Evolutionary conservation across 805 yeast genomes (phyloP).

Genomic region (Candida adriatica): DNA sequence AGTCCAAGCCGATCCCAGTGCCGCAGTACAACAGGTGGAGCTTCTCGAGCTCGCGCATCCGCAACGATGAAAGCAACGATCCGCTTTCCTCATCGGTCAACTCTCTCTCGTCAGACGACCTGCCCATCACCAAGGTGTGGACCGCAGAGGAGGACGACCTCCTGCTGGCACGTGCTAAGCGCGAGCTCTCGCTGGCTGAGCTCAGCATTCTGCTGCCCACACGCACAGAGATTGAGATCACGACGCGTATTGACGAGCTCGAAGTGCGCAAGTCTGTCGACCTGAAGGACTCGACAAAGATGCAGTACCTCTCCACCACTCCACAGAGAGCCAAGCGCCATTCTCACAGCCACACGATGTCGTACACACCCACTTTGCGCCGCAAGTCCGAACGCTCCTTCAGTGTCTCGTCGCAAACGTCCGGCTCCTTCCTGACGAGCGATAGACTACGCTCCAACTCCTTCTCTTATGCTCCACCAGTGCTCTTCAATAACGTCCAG

Average conservation of each 20-base stretch:
- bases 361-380: conserved; percentile 2
- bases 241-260: conserved; percentile 48
- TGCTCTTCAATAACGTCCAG: conserved; percentile 8
- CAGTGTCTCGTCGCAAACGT: conserved; percentile 8
- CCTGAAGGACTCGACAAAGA: conserved; percentile 4
- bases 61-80: conserved; percentile 5
- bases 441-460: conserved; percentile 7
- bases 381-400: conserved; percentile 9
- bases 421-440: conserved; percentile 1
- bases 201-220: conserved; percentile 64
- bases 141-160: conserved; percentile 65
- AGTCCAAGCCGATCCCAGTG: conserved; percentile 2
- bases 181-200: conserved; percentile 66
- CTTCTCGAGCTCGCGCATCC: conserved; percentile 2
- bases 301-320: conserved; percentile 6
- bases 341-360: conserved; percentile 8
- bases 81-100: conserved; percentile 8
- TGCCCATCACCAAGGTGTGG: conserved; percentile 28
- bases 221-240: conserved; percentile 69
- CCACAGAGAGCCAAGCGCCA: conserved; percentile 10
- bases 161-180: conserved; percentile 43
- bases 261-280: conserved; percentile 17
- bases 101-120: conserved; percentile 8
- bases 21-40: conserved; percentile 9
- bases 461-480: conserved; percentile 9